Base-by-base conservation (phyloP, 371 early-diverging fungal genomes). In the Circinella minor region DNA sequence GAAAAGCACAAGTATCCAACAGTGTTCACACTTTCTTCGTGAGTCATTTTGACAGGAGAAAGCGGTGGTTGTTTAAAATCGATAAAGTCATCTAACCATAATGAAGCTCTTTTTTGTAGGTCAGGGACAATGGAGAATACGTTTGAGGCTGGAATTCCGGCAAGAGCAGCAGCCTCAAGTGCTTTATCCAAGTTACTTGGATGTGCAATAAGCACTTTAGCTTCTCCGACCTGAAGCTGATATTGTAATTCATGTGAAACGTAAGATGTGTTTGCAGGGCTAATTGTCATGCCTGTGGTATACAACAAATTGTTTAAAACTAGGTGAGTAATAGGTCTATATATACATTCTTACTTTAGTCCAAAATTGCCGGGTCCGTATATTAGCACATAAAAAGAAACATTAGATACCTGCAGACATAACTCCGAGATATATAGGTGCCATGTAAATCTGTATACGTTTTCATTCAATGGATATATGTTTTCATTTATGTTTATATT, bases 261-360 rank as follows among this genome's bases (percentile, higher is more conserved):
- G 77, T 93, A 93, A 17, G 79, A 75, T 4, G 91, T 87, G 69
- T 93, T 94, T 55, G 86, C 89, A 27, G 88, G 81, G 4, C 88
- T 84, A 20, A 89, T 75, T 6, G 86, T 71, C 10, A 89, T 38
- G 36, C 61, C 57, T 57, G 34, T 34, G 27, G 2, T 27, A 27
- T 27, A 27, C 27, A 27, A 27, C 27, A 27, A 27, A 2, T 27
- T 27, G 27, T 27, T 27, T 27, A 27, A 27, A 27, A 27, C 0
- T 0, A 27, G 27, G 27, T 27, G 27, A 27, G 27, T 27, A 27
- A 27, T 27, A 27, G 27, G 27, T 27, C 27, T 2, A 27, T 27
- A 2, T 27, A 27, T 27, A 27, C 27, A 27, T 27, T 27, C 27
- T 27, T 27, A 27, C 27, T 27, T 27, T 27, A 2, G 27, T 27